Base-by-base conservation (phyloP, 2,329 filamentous ascomycete species). In the Colletotrichum chrysophilum region DNA sequence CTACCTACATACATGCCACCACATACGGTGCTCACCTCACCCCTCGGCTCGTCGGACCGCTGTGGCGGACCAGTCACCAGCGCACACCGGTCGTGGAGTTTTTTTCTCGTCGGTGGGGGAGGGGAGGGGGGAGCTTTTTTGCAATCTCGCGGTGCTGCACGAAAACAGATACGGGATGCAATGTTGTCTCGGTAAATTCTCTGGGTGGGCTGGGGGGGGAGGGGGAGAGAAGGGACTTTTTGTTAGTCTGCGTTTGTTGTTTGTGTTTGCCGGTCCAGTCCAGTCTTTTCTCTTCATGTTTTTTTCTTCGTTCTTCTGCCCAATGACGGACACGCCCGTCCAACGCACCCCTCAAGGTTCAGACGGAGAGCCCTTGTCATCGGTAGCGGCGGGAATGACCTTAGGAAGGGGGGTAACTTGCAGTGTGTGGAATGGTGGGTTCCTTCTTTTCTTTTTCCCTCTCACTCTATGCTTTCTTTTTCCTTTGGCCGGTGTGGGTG, bases 131-230 rank as follows among this genome's bases (percentile, higher is more conserved):
- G 38, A 12, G 18, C 18, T 10, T 48, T 48, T 48, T 48, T 55
- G 65, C 71, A 74, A 74, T 70, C 43, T 70, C 66, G 71, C 71
- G 58, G 56, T 52, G 64, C 64, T 68, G 28, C 55, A 61, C 61
- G 36, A 36, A 72, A 68, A 48, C 64, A 72, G 70, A 68, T 68
- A 61, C 36, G 70, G 60, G 36, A 68, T 70, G 66, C 38, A 70
- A 48, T 64, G 36, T n/a, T 70, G 66, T 62, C 43, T 70, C 66
- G 71, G 58, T 74, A 58, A 68, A 68, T 61, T 32, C 16, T 65
- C n/a, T 38, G 24, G 24, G 56, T n/a, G 56, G 28, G 28, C 7
- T 24, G 24, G n/a, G 56, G 56, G 4, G 58, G 26, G 26, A 30
- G 56, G 30, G 4, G 21, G 12, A 30, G 28, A n/a, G 16, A 18